These are phyloP conservation scores for Helotiales sp. DNA, from an alignment of 2,329 filamentous ascomycete genomes.

Conservation along the genomic window DNA sequence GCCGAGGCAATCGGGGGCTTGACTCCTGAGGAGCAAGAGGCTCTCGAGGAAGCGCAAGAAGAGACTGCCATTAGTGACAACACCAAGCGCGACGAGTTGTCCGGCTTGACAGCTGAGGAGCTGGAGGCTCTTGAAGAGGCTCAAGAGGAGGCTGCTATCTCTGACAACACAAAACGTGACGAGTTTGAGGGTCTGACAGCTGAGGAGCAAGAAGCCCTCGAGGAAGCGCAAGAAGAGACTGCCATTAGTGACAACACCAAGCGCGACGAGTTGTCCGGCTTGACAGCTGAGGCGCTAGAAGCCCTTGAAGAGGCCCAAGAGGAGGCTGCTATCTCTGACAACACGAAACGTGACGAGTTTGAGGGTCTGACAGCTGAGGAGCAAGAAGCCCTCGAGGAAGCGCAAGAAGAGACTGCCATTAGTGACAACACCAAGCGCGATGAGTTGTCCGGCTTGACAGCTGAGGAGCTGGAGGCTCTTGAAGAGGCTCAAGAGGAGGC, in stretches of 20 bases:
- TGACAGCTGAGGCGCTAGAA: neutral
- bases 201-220: slow-evolving; percentile 9
- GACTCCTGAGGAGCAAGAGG: neutral
- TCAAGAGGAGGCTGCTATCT: neutral
- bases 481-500: too few species aligned
- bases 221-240: slow-evolving; percentile 12
- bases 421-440: neutral
- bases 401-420: neutral
- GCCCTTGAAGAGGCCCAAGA: slow-evolving; percentile 4
- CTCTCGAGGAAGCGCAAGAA: neutral
- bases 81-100: neutral
- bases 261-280: neutral
- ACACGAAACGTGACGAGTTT: neutral
- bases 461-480: too few species aligned
- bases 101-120: neutral
- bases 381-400: slow-evolving; percentile 2
- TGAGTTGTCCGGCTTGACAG: too few species aligned
- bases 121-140: slow-evolving; percentile 11
- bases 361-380: neutral
- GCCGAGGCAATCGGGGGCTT: neutral
- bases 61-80: neutral
- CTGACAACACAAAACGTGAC: neutral
- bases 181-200: neutral
- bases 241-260: neutral
- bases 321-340: neutral